Evolutionary conservation across 2,329 filamentous ascomycete genomes (phyloP).

Genomic region (Mycosphaerelloides madeirae): DNA sequence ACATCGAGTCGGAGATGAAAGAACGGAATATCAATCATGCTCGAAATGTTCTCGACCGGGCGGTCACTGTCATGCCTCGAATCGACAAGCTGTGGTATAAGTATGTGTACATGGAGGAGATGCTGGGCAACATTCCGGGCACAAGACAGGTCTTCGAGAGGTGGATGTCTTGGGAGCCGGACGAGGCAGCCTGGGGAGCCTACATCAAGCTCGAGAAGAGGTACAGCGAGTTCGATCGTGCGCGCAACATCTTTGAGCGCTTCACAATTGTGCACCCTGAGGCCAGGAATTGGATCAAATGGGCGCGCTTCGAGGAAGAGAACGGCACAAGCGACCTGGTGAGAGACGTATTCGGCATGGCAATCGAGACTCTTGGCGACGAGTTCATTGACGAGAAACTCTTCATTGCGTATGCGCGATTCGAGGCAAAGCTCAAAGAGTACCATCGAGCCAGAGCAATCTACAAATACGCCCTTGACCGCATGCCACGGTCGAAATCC

Average conservation of each 20-base stretch:
- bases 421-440: conserved; percentile 91
- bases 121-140: conserved; percentile 86
- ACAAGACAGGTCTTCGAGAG: conserved; percentile 92
- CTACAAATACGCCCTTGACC: conserved; percentile 93
- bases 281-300: conserved; percentile 96
- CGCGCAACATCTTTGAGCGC: conserved; percentile 81
- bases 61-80: conserved; percentile 84
- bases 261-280: conserved; percentile 93
- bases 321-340: conserved; percentile 88
- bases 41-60: conserved; percentile 85
- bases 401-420: conserved; percentile 92
- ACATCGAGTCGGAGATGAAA: conserved; percentile 96
- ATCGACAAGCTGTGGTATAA: conserved; percentile 99
- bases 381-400: conserved; percentile 95
- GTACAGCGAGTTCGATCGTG: conserved; percentile 85
- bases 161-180: conserved; percentile 98
- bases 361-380: conserved; percentile 84
- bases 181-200: conserved; percentile 89
- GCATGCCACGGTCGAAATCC: conserved; percentile 81
- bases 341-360: conserved; percentile 81
- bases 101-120: conserved; percentile 98
- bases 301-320: conserved; percentile 96
- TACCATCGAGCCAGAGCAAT: conserved; percentile 90
- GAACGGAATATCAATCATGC: conserved; percentile 94
- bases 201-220: conserved; percentile 97